Base-by-base conservation (phyloP, 2,329 filamentous ascomycete species). In the Hymenoscyphus linearis region DNA sequence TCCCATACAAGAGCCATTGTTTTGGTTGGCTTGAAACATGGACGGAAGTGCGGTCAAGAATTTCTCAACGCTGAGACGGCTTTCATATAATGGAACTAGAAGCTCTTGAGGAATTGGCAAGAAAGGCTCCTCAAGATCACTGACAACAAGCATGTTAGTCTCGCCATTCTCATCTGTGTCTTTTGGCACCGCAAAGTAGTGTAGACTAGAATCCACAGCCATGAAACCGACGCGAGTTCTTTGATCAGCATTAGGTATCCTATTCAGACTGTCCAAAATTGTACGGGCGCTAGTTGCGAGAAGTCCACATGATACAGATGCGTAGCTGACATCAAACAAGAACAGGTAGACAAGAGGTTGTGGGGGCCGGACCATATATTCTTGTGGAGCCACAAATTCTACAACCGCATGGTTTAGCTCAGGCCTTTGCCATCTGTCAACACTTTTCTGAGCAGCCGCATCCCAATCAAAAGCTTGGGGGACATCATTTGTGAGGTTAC, bases 401-500 rank as follows among this genome's bases (percentile, higher is more conserved):
- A 96, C 93, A 37, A 98, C 92, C n/a, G 92, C 85, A 73, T 97
- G 89, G 78, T 99, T 99, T 64, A 99, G 81, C 74, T 99, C 95
- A 44, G 91, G 84, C 69, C 95, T 84, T 74, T 96, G 88, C 89
- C 95, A 96, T 72, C 95, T 82, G 74, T 99, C 93, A 57, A 96
- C 88, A 58, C 86, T 89, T 79, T 96, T 93, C 76, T 98, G 93
- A 59, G 92, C 82, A 52, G 91, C 88, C 36, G 91, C 88, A 76
- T 99, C 95, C 95, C 95, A 99, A 74, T 99, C 95, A 68, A 99
- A 99, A 40, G 93, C 93, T 76, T 99, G 95, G n/a, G 95, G 95
- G 44, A 98, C 93, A 70, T 99, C 95, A 74, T 99, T 99, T 69
- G 93, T 97, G 66, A 99, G 81, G 76, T 96, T 98, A 77, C 95